Conservation (phyloP, 2,329 filamentous ascomycete genomes). For the Fusarium bulbicola region DNA sequence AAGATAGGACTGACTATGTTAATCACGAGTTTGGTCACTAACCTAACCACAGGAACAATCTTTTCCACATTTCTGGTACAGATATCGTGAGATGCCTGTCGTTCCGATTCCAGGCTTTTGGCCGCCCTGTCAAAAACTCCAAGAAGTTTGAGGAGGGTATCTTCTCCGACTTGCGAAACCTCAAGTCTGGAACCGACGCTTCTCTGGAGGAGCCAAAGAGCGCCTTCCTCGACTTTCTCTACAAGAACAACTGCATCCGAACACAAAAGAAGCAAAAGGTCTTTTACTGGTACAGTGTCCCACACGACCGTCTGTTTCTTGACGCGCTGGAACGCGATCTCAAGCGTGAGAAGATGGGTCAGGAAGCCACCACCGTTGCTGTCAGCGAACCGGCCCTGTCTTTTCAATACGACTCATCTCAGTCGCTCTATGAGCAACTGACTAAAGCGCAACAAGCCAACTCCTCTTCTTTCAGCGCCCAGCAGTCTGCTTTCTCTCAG, state of each 20-base stretch:
- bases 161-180: constrained; percentile 96
- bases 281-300: constrained; percentile 99
- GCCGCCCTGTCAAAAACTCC: constrained; percentile 97
- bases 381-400: constrained; percentile 97
- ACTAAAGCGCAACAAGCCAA: constrained; percentile 99
- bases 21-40: background rate
- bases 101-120: constrained; percentile 98
- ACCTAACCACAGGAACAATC: constrained; percentile 71
- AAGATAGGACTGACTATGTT: background rate
- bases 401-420: constrained; percentile 98
- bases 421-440: constrained; percentile 98
- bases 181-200: constrained; percentile 97
- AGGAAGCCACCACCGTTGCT: constrained; percentile 95
- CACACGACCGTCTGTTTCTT: constrained; percentile 95
- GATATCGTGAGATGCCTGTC: constrained; percentile 98
- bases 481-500: constrained; percentile 74
- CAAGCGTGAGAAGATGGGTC: constrained; percentile 99
- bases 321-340: constrained; percentile 96
- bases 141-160: constrained; percentile 99
- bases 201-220: constrained; percentile 99
- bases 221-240: constrained; percentile 96
- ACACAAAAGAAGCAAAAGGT: constrained; percentile 99
- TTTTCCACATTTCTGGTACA: constrained; percentile 98
- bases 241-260: constrained; percentile 99
- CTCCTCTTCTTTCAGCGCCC: constrained; percentile 93